Conservation (phyloP, 2,329 filamentous ascomycete genomes). For the Amauroascus niger region DNA sequence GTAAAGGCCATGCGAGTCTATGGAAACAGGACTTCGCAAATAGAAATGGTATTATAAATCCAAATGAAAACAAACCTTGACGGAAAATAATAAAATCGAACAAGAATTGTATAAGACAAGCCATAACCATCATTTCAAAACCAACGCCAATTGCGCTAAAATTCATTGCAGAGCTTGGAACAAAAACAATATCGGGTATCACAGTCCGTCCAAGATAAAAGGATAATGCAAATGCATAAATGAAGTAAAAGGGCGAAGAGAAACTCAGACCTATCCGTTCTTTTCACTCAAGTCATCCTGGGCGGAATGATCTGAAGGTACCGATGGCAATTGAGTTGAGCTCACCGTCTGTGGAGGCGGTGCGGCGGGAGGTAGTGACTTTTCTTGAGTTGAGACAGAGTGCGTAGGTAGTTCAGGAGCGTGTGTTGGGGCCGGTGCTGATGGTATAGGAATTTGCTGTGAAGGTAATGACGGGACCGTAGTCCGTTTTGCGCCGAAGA, state of each 20-base stretch:
- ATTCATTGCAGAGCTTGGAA: background rate
- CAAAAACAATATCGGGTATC: background rate
- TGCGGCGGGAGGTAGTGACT: background rate
- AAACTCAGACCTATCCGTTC: background rate
- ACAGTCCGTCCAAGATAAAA: background rate
- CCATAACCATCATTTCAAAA: background rate
- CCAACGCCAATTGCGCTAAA: background rate
- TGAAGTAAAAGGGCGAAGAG: background rate
- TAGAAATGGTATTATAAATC: background rate
- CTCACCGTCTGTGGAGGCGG: background rate
- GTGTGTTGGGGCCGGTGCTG: background rate
- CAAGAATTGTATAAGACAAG: too few relatives aligned
- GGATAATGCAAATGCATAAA: background rate
- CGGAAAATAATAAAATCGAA: too few relatives aligned
- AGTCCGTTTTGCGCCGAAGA: background rate
- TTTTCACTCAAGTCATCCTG: slow-evolving; percentile 2
- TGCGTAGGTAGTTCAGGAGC: too few relatives aligned
- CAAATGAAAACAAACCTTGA: background rate
- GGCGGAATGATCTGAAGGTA: background rate
- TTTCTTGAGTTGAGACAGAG: background rate
- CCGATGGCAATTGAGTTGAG: background rate
- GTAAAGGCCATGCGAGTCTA: background rate
- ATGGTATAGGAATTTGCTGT: background rate
- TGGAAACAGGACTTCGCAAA: background rate
- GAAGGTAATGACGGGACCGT: background rate